Percentiles rank a stretch among this genome's conserved stretches.
phyloP scores from a whole-genome alignment of 2,329 filamentous ascomycete genomes.

The Ophiostoma tasmaniense region DNA sequence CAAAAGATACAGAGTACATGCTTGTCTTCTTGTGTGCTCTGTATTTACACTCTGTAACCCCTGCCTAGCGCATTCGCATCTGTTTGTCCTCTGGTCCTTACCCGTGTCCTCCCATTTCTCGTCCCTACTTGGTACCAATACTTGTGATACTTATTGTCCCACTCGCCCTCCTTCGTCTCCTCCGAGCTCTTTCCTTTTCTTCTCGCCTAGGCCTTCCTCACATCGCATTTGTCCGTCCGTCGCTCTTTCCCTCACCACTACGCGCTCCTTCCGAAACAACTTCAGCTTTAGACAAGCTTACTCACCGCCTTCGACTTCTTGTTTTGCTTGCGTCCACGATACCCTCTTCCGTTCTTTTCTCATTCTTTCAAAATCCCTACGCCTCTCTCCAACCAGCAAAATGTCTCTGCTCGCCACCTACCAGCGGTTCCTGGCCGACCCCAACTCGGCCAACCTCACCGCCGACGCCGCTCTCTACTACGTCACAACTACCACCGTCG shows the following conservation, averaged over 20 bases:
- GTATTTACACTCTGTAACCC: neutral
- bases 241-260: neutral
- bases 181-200: neutral
- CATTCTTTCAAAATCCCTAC: neutral
- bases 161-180: neutral
- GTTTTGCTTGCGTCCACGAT: slow-evolving; percentile 1
- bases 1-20: neutral
- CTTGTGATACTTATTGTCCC: neutral
- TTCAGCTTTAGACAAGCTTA: neutral
- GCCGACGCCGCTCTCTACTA: slow-evolving; percentile 69
- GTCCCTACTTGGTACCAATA: neutral
- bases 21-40: neutral
- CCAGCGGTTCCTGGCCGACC: slow-evolving; percentile 62
- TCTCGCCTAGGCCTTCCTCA: neutral
- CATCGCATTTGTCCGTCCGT: neutral
- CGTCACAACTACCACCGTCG: slow-evolving; percentile 74
- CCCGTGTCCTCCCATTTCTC: neutral
- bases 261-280: neutral
- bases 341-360: neutral
- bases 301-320: neutral
- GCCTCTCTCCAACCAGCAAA: slow-evolving; percentile 6
- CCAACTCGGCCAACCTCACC: slow-evolving; percentile 54
- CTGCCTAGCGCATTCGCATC: slow-evolving; percentile 14
- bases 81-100: neutral
- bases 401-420: slow-evolving; percentile 52